phyloP scores from a whole-genome alignment of 2,329 filamentous ascomycete species.

The Fonsecaea nubica region DNA sequence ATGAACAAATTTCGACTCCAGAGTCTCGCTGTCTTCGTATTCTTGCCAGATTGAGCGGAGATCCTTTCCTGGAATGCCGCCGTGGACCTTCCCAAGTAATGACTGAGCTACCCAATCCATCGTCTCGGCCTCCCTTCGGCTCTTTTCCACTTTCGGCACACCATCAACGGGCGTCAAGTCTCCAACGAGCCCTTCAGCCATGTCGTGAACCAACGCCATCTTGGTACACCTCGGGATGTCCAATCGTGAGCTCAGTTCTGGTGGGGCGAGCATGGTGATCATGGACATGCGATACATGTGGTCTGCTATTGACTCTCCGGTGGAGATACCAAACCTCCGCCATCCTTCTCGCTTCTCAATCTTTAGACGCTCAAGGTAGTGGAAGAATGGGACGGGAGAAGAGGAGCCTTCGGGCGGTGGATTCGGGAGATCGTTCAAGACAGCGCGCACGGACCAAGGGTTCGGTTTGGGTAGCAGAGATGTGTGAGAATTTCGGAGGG shows the following conservation, averaged over 20 bases:
- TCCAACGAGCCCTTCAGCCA: slow-evolving; percentile 93
- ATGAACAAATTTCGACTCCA: slow-evolving; percentile 88
- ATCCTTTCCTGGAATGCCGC: slow-evolving; percentile 71
- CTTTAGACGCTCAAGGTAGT: slow-evolving; percentile 91
- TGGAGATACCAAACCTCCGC: slow-evolving; percentile 79
- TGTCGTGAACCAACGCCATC: slow-evolving; percentile 97
- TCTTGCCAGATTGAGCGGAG: slow-evolving; percentile 88
- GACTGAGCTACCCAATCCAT: slow-evolving; percentile 86
- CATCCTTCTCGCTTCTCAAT: slow-evolving; percentile 96
- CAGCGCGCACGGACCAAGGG: slow-evolving; percentile 51
- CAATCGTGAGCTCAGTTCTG: slow-evolving; percentile 71
- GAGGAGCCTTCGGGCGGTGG: slow-evolving; percentile 65
- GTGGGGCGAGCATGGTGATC: slow-evolving; percentile 88
- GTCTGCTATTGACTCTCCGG: slow-evolving; percentile 89
- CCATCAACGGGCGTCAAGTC: slow-evolving; percentile 95
- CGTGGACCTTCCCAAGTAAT: slow-evolving; percentile 76
- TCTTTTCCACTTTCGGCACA: slow-evolving; percentile 86
- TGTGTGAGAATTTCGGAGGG: slow-evolving; percentile 31
- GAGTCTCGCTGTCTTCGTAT: slow-evolving; percentile 85
- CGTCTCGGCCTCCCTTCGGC: slow-evolving; percentile 79
- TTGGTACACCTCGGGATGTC: slow-evolving; percentile 85
- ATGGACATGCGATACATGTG: slow-evolving; percentile 99
- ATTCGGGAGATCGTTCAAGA: slow-evolving; percentile 69
- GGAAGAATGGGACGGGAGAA: slow-evolving; percentile 90
- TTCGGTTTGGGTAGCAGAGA: slow-evolving; percentile 38